These are phyloP conservation scores for Rhamnella rubrinervis DNA, from an alignment of 331 rosid genomes.

Conservation along the genomic window DNA sequence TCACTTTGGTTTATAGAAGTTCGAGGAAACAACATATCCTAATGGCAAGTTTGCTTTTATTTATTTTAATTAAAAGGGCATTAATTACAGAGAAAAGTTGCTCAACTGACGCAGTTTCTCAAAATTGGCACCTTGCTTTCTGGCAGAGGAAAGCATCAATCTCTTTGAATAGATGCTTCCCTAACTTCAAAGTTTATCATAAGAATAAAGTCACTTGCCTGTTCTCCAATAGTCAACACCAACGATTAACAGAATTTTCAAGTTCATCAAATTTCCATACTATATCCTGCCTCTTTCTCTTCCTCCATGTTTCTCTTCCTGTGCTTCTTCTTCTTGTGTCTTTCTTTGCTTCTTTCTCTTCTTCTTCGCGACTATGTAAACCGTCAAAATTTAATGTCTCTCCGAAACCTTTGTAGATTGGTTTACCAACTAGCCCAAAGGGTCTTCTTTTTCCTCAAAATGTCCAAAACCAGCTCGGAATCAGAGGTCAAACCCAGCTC, in stretches of 20 bases:
- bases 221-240: neutral
- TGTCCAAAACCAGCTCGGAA: slow-evolving; percentile 33
- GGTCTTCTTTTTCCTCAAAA: slow-evolving; percentile 14
- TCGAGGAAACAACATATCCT: neutral
- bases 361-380: slow-evolving; percentile 31
- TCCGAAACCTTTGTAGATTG: slow-evolving; percentile 25
- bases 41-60: too few relatives aligned
- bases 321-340: neutral
- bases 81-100: too few relatives aligned
- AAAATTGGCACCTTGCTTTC: too few relatives aligned
- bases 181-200: too few relatives aligned
- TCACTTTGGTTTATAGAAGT: too few relatives aligned
- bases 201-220: too few relatives aligned
- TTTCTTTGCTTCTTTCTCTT: slow-evolving; percentile 22
- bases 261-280: neutral
- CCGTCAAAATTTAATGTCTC: slow-evolving; percentile 21
- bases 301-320: neutral
- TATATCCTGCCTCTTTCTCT: too few relatives aligned
- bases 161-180: too few relatives aligned
- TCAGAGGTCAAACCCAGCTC: neutral
- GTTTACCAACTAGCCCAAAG: slow-evolving; percentile 11
- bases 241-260: neutral
- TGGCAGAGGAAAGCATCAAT: too few relatives aligned
- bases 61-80: too few relatives aligned
- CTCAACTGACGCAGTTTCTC: too few relatives aligned